Evolutionary conservation across 768 basidiomycete genomes (phyloP).

Genomic region (Termitomyces sp.): DNA sequence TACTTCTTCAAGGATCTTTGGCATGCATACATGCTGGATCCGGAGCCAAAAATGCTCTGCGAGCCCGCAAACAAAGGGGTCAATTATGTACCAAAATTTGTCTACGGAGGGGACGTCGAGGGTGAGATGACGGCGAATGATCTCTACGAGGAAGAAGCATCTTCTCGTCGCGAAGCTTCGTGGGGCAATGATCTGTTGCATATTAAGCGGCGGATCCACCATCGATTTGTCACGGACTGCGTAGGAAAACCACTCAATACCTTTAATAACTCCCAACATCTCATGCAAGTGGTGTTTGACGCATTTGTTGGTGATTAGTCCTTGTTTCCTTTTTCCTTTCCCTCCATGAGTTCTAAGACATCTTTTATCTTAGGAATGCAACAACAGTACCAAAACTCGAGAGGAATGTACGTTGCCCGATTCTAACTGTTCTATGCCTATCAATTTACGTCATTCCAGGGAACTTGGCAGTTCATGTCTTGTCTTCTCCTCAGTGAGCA

Average conservation of each 20-base stretch:
- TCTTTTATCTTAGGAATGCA: too few species aligned
- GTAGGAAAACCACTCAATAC: slow-evolving; percentile 11
- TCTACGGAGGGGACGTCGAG: slow-evolving; percentile 27
- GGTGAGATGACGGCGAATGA: slow-evolving; percentile 16
- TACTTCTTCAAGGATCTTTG: slow-evolving; percentile 27
- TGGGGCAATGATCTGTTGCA: slow-evolving; percentile 13
- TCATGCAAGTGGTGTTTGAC: slow-evolving; percentile 1
- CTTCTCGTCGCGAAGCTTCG: background rate
- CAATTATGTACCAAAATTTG: slow-evolving; percentile 19
- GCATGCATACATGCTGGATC: slow-evolving; percentile 9
- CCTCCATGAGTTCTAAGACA: too few species aligned
- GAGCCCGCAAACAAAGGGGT: slow-evolving; percentile 7
- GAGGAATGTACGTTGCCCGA: background rate
- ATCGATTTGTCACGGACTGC: slow-evolving; percentile 20
- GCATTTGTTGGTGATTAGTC: background rate
- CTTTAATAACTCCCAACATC: slow-evolving; percentile 8
- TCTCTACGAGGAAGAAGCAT: background rate
- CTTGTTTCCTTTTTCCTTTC: background rate
- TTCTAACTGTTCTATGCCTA: too few species aligned
- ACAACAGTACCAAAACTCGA: background rate
- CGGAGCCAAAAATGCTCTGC: slow-evolving; percentile 17
- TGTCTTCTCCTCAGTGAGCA: slow-evolving; percentile 14
- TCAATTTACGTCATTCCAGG: too few species aligned
- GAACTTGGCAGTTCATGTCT: too few species aligned
- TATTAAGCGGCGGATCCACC: slow-evolving; percentile 15